Conservation (phyloP, 2,329 filamentous ascomycete species). For the Aureobasidium namibiae region DNA sequence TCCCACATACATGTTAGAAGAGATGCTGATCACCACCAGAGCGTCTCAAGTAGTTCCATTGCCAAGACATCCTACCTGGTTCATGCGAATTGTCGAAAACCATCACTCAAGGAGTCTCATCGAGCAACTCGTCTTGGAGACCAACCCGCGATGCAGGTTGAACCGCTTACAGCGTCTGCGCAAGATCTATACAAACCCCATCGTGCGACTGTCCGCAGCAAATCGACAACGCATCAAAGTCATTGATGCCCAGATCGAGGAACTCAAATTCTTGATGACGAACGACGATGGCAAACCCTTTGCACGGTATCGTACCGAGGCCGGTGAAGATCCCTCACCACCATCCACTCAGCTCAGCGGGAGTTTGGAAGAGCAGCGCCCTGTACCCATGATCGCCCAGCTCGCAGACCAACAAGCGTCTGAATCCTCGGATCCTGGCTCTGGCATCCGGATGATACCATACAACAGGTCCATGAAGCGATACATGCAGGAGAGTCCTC, state of each 20-base stretch:
- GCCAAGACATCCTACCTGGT: background rate
- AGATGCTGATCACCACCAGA: background rate
- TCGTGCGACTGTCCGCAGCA: background rate
- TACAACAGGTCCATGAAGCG: background rate
- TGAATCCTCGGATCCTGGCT: background rate
- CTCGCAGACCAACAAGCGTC: background rate
- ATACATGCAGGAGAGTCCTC: background rate
- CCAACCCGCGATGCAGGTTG: background rate
- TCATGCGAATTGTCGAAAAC: background rate
- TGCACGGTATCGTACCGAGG: background rate
- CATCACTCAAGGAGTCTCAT: background rate
- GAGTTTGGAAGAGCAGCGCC: background rate
- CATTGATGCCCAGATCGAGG: background rate
- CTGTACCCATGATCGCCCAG: background rate
- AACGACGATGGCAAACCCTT: background rate
- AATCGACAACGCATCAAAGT: background rate
- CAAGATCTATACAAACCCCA: background rate
- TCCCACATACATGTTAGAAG: too few species aligned
- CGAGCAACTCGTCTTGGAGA: background rate
- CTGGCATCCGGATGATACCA: background rate
- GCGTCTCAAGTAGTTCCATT: background rate
- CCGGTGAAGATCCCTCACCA: background rate
- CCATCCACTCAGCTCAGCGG: background rate
- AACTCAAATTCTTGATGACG: background rate
- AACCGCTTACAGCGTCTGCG: background rate